These are phyloP conservation scores for Lathyrus sativus DNA, from an alignment of 306 rosid genomes.

Conservation along the genomic window DNA sequence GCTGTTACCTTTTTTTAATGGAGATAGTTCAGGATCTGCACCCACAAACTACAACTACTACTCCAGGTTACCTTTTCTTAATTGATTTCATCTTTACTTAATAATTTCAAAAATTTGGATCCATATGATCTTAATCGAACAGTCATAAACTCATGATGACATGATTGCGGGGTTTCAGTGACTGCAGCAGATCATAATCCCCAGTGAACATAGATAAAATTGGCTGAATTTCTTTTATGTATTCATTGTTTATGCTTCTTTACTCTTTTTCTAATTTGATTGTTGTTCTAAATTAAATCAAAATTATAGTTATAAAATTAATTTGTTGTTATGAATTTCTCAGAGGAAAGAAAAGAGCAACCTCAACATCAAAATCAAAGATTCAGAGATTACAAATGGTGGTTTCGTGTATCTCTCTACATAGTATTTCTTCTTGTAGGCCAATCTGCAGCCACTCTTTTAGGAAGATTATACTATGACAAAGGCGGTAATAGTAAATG, in stretches of 20 bases:
- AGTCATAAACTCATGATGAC: too few species aligned
- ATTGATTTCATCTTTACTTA: too few species aligned
- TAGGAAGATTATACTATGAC: conserved; percentile 64
- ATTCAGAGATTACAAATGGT: conserved; percentile 47
- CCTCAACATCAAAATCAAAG: conserved; percentile 23
- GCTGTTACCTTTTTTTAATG: conserved; percentile 31
- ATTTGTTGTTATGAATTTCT: conserved; percentile 1
- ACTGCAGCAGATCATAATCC: too few species aligned
- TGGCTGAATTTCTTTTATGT: neutral
- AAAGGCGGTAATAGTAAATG: conserved; percentile 72
- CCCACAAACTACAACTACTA: conserved; percentile 33
- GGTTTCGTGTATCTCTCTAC: conserved; percentile 53
- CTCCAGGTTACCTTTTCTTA: too few species aligned
- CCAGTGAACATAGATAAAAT: neutral
- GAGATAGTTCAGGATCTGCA: conserved; percentile 50
- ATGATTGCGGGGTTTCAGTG: too few species aligned
- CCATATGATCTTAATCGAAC: too few species aligned
- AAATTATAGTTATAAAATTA: neutral
- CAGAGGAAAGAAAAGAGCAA: conserved; percentile 40
- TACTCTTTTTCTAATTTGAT: neutral
- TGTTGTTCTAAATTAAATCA: neutral
- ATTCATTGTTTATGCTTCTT: neutral
- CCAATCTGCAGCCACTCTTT: conserved; percentile 59
- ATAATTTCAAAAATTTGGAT: too few species aligned
- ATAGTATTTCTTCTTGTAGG: conserved; percentile 48